Base-by-base conservation (phyloP, 306 rosid species). In the Lablab purpureus region DNA sequence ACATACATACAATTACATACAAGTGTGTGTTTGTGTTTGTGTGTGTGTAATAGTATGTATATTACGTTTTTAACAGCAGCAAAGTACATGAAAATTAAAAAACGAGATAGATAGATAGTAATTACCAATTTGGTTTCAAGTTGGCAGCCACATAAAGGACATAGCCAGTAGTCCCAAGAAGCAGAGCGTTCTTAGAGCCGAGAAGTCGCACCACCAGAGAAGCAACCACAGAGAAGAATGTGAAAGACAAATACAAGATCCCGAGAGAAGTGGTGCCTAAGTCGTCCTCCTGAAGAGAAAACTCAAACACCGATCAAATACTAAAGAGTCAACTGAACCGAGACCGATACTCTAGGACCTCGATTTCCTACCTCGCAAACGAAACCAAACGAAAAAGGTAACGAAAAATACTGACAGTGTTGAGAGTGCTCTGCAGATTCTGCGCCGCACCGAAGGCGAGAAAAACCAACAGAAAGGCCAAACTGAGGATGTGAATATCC, bases 361-460 rank as follows among this genome's bases (percentile, higher is more conserved):
- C 23, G 11, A n/a, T 51, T 18, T 0, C 19, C 19, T 47, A 15
- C 3, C 19, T 17, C 54, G 3, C 7, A 49, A 49, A 43, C 15
- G 2, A 49, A 49, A 49, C 9, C 8, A 47, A 50, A 17, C 3
- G 56, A 22, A 10, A 62, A 62, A 43, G 10, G 5, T 30, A 28
- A 6, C 0, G 43, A 62, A 30, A 30, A 28, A 62, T 59, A 25
- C 88, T 79, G 67, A 94, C 98, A 15, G 91, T 92, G 84, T 95
- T 95, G 79, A 95, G 62, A 14, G 94, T 90, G 73, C 91, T 95
- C 88, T 95, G 92, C 19, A 95, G 77, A 73, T 95, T 95, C 84
- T 92, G 99, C 5, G 91, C 99, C 7, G 99, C 99, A 6, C 99
- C 99, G 46, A 88, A 95, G 30, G 99, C 96, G 3, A 92, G 88